Evolutionary conservation across 106 monocot species (phyloP), one percentile per base, ranked within the genome.

Genomic region (Gastrodia elata): DNA sequence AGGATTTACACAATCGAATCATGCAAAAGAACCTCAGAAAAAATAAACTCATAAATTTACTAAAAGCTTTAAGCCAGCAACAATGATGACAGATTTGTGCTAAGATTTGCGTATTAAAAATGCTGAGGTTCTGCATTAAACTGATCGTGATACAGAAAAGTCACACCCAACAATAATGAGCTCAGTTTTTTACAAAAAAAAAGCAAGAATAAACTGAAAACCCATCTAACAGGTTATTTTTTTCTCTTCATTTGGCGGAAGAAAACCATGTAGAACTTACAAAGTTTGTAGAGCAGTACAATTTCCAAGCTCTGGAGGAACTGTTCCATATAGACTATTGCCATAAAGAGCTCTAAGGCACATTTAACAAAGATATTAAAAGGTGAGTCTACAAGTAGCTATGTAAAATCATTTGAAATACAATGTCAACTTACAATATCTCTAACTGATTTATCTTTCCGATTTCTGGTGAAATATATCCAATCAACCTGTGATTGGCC

Each of bases 261-360:
- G 20, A 67, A 61, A 67, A 67, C 5, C 15, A 65, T 15, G 13
- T 37, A 65, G 38, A 27, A 87, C 97, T 84, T 79, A 97, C 97
- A 97, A 61, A 78, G 74, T 72, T 71, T 97, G 90, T 65, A 97
- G 85, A 61, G 83, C 65, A 20, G 90, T 88, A 80, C 97, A 97
- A 73, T 90, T 93, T 72, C 93, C 93, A 11, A 97, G 49, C 55
- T 90, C 90, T 73, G 88, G 90, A 38, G 97, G 97, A 18, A 97
- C 86, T 15, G 68, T 71, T 76, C 97, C 97, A 85, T 88, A 97
- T 65, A 97, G 85, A 65, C 90, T 86, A 70, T 98, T 97, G 52
- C 88, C 93, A 74, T 88, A 88, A 33, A 97, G 81, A 68, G 88
- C 82, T 83, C 97, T 97, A 81, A 5, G 43, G 4, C 68, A 76